phyloP scores from a whole-genome alignment of 2,329 filamentous ascomycete species.

The Furcasterigmium sp. region DNA sequence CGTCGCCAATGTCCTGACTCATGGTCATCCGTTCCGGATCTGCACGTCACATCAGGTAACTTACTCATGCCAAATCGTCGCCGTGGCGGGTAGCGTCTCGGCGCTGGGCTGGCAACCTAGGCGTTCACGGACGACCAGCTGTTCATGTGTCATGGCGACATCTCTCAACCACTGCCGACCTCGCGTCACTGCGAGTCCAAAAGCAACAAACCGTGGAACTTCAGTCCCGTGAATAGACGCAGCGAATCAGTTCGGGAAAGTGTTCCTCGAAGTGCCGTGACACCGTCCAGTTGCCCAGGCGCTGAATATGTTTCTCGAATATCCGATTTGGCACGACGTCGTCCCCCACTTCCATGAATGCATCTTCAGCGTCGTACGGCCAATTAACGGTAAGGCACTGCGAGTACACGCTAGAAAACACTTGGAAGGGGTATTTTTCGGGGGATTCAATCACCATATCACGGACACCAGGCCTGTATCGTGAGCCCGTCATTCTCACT shows the following conservation, averaged over 20 bases:
- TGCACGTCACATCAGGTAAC: too few species aligned
- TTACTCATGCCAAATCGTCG: too few species aligned
- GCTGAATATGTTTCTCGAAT: slow-evolving; percentile 5
- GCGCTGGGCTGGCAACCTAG: too few species aligned
- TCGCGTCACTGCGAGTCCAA: too few species aligned
- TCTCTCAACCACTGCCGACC: too few species aligned
- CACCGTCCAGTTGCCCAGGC: slow-evolving; percentile 1
- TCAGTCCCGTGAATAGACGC: slow-evolving; percentile 2
- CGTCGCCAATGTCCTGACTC: too few species aligned
- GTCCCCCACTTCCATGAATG: background rate
- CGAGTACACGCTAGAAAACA: slow-evolving; percentile 4
- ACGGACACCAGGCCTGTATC: slow-evolving; percentile 1
- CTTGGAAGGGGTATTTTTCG: slow-evolving; percentile 1
- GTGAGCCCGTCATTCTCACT: background rate
- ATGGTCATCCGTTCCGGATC: too few species aligned
- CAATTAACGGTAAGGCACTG: slow-evolving; percentile 4
- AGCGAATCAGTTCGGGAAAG: background rate
- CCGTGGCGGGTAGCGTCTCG: too few species aligned
- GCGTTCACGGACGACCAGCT: too few species aligned
- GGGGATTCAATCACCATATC: slow-evolving; percentile 4
- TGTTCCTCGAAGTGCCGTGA: slow-evolving; percentile 1
- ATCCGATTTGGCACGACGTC: slow-evolving; percentile 1
- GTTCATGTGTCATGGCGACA: too few species aligned
- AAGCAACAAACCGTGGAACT: too few species aligned
- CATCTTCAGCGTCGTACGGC: slow-evolving; percentile 1